Conservation (phyloP, 305 asterid genomes). For the Fraxinus latifolia region DNA sequence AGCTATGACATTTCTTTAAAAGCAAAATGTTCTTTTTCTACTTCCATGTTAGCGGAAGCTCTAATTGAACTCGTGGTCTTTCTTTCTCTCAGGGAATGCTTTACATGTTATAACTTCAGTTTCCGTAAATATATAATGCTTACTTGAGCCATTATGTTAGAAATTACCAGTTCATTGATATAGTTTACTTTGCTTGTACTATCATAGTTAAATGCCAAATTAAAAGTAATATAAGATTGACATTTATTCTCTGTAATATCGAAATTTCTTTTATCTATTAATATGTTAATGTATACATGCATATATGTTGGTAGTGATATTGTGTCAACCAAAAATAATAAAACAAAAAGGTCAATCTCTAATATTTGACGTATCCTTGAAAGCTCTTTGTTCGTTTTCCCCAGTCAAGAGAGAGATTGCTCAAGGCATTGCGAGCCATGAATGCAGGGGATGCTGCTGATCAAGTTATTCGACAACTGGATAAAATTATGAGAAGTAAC, state of each 20-base stretch:
- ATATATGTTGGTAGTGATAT: background rate
- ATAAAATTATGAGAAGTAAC: constrained; percentile 73
- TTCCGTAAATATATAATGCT: background rate
- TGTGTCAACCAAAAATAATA: background rate
- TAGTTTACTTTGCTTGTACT: background rate
- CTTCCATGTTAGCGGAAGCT: background rate
- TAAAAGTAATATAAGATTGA: background rate
- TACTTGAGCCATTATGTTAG: background rate
- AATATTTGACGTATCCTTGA: background rate
- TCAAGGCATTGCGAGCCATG: constrained; percentile 81
- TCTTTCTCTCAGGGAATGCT: background rate
- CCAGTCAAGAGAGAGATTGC: constrained; percentile 86
- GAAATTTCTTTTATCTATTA: background rate
- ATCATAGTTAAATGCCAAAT: background rate
- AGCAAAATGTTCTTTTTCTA: background rate
- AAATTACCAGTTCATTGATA: background rate
- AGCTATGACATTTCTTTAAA: background rate
- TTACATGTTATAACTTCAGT: background rate
- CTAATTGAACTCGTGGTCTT: background rate
- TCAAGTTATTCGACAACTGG: constrained; percentile 83
- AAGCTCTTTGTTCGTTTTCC: constrained; percentile 7
- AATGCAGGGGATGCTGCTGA: constrained; percentile 99
- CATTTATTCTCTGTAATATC: background rate
- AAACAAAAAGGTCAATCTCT: background rate
- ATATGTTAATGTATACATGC: background rate